These are phyloP conservation scores for Hanseniaspora taiwanica DNA, from an alignment of 805 yeast species.

Conservation along the genomic window DNA sequence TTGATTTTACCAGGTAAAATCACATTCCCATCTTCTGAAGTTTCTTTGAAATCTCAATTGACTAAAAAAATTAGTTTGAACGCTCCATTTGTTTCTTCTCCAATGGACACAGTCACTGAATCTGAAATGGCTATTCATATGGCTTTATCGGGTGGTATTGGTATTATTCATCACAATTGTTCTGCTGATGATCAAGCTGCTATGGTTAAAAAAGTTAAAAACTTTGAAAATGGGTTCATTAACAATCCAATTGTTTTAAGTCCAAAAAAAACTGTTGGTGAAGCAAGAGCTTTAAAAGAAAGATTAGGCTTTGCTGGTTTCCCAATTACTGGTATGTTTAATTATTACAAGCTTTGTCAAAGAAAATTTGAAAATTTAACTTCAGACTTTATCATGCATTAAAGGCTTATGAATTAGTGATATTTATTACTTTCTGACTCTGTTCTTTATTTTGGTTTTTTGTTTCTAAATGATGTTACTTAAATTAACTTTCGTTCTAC, in stretches of 20 bases:
- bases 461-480: conserved; percentile 5
- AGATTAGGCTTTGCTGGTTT: conserved; percentile 87
- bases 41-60: conserved; percentile 69
- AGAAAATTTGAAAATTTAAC: neutral
- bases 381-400: too few species aligned
- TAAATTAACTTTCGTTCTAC: conserved; percentile 97
- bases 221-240: conserved; percentile 94
- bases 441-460: conserved; percentile 1
- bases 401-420: neutral
- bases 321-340: conserved; percentile 96
- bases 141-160: conserved; percentile 98
- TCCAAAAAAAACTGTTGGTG: conserved; percentile 66
- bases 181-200: conserved; percentile 94
- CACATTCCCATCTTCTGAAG: conserved; percentile 68
- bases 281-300: conserved; percentile 59
- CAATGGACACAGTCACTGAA: conserved; percentile 99
- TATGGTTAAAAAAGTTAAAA: conserved; percentile 94
- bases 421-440: neutral
- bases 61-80: conserved; percentile 86
- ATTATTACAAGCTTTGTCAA: too few species aligned
- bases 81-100: conserved; percentile 93
- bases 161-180: conserved; percentile 97
- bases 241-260: conserved; percentile 82
- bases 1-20: conserved; percentile 91
- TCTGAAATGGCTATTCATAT: conserved; percentile 94